A percentile compares a stretch with the other conserved stretches of the same genome.
Evolutionary conservation across 1,139 yeast genomes (phyloP).

Genomic region (Lodderomyces orthopsilosis): DNA sequence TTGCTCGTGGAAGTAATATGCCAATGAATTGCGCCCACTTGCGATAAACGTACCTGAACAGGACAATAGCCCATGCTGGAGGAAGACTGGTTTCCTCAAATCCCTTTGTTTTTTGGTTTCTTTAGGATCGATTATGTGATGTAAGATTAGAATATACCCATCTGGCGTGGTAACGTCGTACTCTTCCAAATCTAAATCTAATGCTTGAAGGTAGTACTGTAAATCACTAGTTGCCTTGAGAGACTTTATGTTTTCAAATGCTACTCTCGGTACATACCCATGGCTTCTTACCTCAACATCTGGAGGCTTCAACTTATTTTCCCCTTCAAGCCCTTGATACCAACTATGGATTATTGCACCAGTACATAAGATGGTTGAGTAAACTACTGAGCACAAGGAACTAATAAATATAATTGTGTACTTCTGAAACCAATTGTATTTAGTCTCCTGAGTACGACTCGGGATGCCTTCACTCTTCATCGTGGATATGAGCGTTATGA

Average conservation of each 20-base stretch:
- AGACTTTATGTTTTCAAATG: slow-evolving; percentile 29
- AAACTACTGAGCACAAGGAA: slow-evolving; percentile 27
- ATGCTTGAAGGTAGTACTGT: slow-evolving; percentile 60
- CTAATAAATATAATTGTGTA: slow-evolving; percentile 25
- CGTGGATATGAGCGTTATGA: background rate
- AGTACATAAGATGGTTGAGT: slow-evolving; percentile 22
- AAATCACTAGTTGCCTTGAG: slow-evolving; percentile 36
- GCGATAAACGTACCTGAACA: slow-evolving; percentile 84
- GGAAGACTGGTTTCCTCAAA: slow-evolving; percentile 55
- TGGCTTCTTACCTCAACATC: slow-evolving; percentile 15
- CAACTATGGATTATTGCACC: slow-evolving; percentile 30
- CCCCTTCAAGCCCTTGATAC: slow-evolving; percentile 23
- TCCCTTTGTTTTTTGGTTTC: slow-evolving; percentile 30
- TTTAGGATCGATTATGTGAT: slow-evolving; percentile 58
- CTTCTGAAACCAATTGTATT: slow-evolving; percentile 9
- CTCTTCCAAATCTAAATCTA: slow-evolving; percentile 59
- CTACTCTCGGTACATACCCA: slow-evolving; percentile 26
- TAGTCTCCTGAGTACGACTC: background rate
- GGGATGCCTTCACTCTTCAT: background rate
- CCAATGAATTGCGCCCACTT: slow-evolving; percentile 72
- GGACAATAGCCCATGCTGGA: slow-evolving; percentile 84
- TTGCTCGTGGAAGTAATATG: slow-evolving; percentile 53
- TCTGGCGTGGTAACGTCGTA: slow-evolving; percentile 70
- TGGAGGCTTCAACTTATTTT: slow-evolving; percentile 13
- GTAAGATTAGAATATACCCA: slow-evolving; percentile 67